Percentiles rank a stretch among this genome's conserved stretches.
phyloP scores from a whole-genome alignment of 352 stramenopile species.

The Pythium vanterpoolii region DNA sequence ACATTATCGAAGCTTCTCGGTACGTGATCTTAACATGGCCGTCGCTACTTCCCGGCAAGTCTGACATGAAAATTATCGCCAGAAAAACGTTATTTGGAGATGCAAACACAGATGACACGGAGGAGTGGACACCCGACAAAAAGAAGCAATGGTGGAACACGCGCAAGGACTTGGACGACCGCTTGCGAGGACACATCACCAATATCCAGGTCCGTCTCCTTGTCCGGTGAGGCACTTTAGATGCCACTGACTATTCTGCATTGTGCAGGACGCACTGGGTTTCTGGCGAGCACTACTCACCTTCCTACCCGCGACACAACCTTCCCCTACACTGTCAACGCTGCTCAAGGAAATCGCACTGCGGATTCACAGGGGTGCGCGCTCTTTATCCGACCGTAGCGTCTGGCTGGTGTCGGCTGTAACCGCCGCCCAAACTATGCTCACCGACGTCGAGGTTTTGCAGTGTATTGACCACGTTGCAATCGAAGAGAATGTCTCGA shows the following conservation, averaged over 20 bases:
- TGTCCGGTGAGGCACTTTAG: not conserved
- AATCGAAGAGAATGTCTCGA: slow-evolving; percentile 18
- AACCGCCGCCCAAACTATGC: not conserved
- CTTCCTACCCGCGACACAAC: not conserved
- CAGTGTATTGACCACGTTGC: slow-evolving; percentile 21
- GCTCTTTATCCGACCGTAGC: slow-evolving; percentile 1
- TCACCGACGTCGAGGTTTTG: slow-evolving; percentile 15
- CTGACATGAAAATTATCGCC: not conserved
- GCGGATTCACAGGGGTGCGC: not conserved
- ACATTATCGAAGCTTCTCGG: slow-evolving; percentile 61
- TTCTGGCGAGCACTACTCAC: slow-evolving; percentile 23
- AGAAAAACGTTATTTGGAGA: slow-evolving; percentile 64
- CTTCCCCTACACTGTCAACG: not conserved
- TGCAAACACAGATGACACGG: slow-evolving; percentile 38
- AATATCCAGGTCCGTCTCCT: slow-evolving; percentile 56
- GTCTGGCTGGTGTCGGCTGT: slow-evolving; percentile 11
- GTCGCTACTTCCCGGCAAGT: not conserved
- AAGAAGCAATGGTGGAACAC: slow-evolving; percentile 82
- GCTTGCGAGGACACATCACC: slow-evolving; percentile 33
- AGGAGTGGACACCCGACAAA: slow-evolving; percentile 46
- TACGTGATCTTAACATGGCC: not conserved
- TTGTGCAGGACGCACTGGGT: slow-evolving; percentile 3
- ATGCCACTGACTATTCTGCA: slow-evolving; percentile 1
- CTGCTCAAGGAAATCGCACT: not conserved
- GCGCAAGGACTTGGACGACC: slow-evolving; percentile 52